These are phyloP conservation scores for Tolypocladium nubicola DNA, from an alignment of 2,329 filamentous ascomycete genomes.

Conservation along the genomic window DNA sequence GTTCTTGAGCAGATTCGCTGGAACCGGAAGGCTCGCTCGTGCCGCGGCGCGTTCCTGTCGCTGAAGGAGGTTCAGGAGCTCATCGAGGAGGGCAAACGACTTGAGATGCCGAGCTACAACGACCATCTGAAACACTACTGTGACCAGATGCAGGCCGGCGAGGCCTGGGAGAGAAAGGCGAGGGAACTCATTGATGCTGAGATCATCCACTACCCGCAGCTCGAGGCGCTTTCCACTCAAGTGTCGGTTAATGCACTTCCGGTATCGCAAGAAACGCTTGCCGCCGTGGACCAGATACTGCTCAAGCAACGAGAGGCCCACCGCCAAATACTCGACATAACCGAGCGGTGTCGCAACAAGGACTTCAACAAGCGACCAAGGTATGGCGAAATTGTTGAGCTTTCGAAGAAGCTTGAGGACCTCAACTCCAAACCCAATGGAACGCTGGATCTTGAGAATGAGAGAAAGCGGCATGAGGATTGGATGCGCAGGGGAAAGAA, in stretches of 20 bases:
- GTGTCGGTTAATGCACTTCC: slow-evolving; percentile 61
- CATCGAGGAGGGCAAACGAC: slow-evolving; percentile 63
- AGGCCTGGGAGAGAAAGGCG: slow-evolving; percentile 87
- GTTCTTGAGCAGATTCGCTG: slow-evolving; percentile 80
- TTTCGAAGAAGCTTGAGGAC: slow-evolving; percentile 78
- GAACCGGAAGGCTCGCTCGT: slow-evolving; percentile 65
- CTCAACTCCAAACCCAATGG: slow-evolving; percentile 88
- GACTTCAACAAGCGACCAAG: slow-evolving; percentile 73
- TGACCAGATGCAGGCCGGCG: slow-evolving; percentile 65
- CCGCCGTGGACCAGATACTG: slow-evolving; percentile 78
- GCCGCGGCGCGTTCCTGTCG: slow-evolving; percentile 54
- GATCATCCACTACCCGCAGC: slow-evolving; percentile 82
- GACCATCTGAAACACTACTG: slow-evolving; percentile 67
- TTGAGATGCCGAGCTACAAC: slow-evolving; percentile 71
- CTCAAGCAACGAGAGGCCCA: slow-evolving; percentile 95
- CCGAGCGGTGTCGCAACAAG: slow-evolving; percentile 61
- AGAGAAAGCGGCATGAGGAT: slow-evolving; percentile 91
- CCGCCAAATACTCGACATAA: slow-evolving; percentile 73
- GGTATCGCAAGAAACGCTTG: slow-evolving; percentile 70
- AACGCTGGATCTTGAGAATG: slow-evolving; percentile 85
- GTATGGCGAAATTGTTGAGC: slow-evolving; percentile 81
- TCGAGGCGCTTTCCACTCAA: slow-evolving; percentile 83
- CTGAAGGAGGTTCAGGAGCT: slow-evolving; percentile 71
- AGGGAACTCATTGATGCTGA: slow-evolving; percentile 90
- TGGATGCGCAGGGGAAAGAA: slow-evolving; percentile 99